A percentile compares a stretch with the other conserved stretches of the same genome.
Evolutionary conservation across 495 filamentous ascomycete species (phyloP).

Genomic region (Immersiella caudata): DNA sequence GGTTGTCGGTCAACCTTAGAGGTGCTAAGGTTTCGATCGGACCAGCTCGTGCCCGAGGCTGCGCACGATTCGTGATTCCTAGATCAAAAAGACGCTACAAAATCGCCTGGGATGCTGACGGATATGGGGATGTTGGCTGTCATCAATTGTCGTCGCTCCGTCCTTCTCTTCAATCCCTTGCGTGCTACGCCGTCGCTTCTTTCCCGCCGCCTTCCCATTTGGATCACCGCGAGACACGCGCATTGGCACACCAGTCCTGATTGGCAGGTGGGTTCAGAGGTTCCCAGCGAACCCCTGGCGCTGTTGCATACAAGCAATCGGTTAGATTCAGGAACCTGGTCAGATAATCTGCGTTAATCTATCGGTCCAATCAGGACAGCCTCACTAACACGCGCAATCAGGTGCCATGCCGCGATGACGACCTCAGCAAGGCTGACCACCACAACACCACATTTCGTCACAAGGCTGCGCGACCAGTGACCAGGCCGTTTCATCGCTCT

Average conservation of each 20-base stretch:
- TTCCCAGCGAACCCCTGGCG: constrained; percentile 7
- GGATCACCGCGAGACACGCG: constrained; percentile 11
- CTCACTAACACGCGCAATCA: constrained; percentile 28
- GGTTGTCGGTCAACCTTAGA: neutral
- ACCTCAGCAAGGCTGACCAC: constrained; percentile 21
- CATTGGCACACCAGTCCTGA: constrained; percentile 1
- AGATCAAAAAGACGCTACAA: neutral
- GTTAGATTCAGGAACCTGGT: constrained; percentile 2
- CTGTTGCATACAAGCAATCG: neutral
- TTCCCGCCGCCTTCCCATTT: constrained; percentile 25
- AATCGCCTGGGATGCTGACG: neutral
- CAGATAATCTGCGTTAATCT: constrained; percentile 29
- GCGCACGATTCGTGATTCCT: neutral
- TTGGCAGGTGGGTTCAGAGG: constrained; percentile 6
- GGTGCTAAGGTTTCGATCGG: neutral
- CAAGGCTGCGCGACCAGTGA: constrained; percentile 11
- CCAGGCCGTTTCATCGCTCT: neutral
- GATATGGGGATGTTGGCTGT: neutral
- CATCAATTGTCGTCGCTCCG: neutral
- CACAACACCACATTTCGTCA: constrained; percentile 4
- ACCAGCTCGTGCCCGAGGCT: neutral
- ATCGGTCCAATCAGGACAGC: neutral
- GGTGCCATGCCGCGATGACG: constrained; percentile 6
- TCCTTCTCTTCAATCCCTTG: neutral
- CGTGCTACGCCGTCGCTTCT: neutral